A percentile compares a stretch with the other conserved stretches of the same genome.
Evolutionary conservation across 768 basidiomycete genomes (phyloP).

Genomic region (Psilocybe cyanescens): DNA sequence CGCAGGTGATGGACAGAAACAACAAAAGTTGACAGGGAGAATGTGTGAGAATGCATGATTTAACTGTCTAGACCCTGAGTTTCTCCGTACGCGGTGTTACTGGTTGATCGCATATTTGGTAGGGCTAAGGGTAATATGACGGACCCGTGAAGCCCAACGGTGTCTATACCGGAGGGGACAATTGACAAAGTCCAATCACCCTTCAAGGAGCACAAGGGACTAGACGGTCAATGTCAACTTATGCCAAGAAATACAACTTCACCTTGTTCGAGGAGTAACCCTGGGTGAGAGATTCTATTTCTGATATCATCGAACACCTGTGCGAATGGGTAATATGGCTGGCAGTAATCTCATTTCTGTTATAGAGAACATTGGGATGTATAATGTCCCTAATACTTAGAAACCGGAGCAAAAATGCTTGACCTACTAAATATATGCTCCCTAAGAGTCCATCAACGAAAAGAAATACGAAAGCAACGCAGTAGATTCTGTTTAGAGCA

Average conservation of each 20-base stretch:
- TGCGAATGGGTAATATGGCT: no score
- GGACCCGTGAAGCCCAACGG: neutral
- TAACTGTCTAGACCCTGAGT: neutral
- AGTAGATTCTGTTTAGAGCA: constrained; percentile 5
- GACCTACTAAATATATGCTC: neutral
- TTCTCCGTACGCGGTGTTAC: neutral
- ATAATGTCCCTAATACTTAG: no score
- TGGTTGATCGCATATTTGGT: neutral
- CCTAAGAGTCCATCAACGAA: neutral
- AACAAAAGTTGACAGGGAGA: neutral
- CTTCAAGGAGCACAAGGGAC: no score
- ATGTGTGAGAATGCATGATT: neutral
- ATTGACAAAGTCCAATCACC: no score
- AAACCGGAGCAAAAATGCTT: neutral
- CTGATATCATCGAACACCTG: no score
- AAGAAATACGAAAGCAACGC: constrained; percentile 3
- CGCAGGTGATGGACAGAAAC: neutral
- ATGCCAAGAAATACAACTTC: no score
- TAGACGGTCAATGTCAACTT: no score
- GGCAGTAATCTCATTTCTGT: no score
- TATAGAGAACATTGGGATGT: no score
- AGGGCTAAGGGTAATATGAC: neutral
- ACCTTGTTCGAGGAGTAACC: no score
- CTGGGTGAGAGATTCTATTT: no score
- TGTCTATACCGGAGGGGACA: neutral